Base-by-base conservation (phyloP, 768 basidiomycete genomes). In the Mycena filopes region DNA sequence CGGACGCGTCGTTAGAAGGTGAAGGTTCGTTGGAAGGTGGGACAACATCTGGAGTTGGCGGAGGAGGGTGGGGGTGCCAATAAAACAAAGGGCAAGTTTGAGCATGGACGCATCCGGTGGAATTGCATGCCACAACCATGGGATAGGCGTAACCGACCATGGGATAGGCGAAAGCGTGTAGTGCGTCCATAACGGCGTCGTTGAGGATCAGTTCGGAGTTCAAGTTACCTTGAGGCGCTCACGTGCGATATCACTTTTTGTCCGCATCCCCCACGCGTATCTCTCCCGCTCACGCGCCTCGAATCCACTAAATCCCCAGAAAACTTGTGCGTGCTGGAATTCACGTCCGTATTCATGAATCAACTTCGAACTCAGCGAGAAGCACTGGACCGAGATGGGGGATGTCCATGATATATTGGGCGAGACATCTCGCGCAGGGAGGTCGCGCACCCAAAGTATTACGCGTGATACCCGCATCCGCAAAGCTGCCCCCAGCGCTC, bases 51-150 rank as follows among this genome's bases (percentile, higher is more conserved):
- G 36, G 11, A 11, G 36, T 15, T 12, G 33, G 33, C 11, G 36
- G 11, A 2, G 9, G 36, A 36, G 36, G 36, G 15, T 36, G 36
- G 9, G 36, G 10, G 36, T 36, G 36, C 36, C 36, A 36, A n/a
- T 46, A 40, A 15, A 25, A 61, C 33, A 48, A 5, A 10, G 68
- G 62, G 25, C 68, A 69, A 16, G 68, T 48, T 20, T 16, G 41
- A 23, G 55, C 58, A 42, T 69, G 68, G 55, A 48, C 28, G 48
- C 68, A 69, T 36, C 68, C 68, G 50, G 28, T 61, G 50, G 25
- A 31, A 33, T 65, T 65, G 45, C 67, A 69, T 15, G 26, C 18
- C 31, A 41, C 54, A n/a, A 40, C 31, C 21, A 50, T 16, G 28
- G 47, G 28, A 51, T 33, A 12, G 3, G 25, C 25, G 41, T 46